phyloP scores from a whole-genome alignment of 345 rosid genomes.

The Melaleuca quinquenervia region DNA sequence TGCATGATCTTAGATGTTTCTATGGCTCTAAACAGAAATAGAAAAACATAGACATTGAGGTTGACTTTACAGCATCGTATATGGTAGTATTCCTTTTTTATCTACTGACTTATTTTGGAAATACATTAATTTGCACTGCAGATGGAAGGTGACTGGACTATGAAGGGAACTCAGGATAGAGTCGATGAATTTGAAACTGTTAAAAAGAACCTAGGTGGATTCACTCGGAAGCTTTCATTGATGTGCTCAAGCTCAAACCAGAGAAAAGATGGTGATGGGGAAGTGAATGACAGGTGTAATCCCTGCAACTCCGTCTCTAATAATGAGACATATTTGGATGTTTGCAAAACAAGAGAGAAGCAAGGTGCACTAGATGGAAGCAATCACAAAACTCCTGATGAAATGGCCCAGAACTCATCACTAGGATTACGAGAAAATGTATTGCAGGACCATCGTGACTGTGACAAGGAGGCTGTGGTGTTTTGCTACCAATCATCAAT shows the following conservation, averaged over 20 bases:
- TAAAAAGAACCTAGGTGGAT: slow-evolving; percentile 10
- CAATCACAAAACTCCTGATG: not conserved
- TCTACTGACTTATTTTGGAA: not conserved
- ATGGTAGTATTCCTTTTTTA: not conserved
- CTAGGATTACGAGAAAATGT: not conserved
- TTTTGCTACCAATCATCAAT: not conserved
- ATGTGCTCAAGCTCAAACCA: slow-evolving; percentile 16
- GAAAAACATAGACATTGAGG: not conserved
- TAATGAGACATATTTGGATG: not conserved
- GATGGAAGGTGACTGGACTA: slow-evolving; percentile 20
- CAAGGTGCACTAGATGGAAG: not conserved
- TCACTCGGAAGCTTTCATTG: slow-evolving; percentile 26
- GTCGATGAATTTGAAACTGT: slow-evolving; percentile 4
- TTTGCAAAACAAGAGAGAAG: slow-evolving; percentile 7
- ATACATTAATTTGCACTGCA: slow-evolving; percentile 4
- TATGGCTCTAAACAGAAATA: not conserved
- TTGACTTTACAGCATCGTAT: not conserved
- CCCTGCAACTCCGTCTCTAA: not conserved
- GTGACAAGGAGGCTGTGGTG: not conserved
- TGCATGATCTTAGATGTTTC: not conserved
- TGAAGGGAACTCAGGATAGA: slow-evolving; percentile 11
- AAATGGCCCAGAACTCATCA: not conserved
- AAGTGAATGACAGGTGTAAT: slow-evolving; percentile 4
- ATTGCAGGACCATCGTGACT: not conserved
- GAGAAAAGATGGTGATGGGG: slow-evolving; percentile 1